phyloP scores from a whole-genome alignment of 2,329 filamentous ascomycete genomes.

The Tolypocladium inflatum region DNA sequence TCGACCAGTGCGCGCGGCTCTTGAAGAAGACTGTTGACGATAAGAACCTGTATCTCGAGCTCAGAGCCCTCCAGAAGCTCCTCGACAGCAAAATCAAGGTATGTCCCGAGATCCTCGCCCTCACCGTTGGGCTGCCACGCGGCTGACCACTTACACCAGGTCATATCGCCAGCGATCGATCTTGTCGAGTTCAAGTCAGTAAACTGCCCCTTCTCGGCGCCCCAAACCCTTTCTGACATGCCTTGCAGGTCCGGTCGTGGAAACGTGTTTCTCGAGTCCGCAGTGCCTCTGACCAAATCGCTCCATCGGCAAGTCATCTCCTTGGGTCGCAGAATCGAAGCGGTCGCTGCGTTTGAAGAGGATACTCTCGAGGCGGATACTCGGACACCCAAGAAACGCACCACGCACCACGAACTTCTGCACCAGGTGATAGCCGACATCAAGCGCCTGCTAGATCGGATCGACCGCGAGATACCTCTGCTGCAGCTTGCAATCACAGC shows the following conservation, averaged over 20 bases:
- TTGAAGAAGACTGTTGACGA: slow-evolving; percentile 65
- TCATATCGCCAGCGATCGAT: slow-evolving; percentile 84
- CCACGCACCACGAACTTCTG: slow-evolving; percentile 48
- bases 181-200: slow-evolving; percentile 78
- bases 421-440: slow-evolving; percentile 65
- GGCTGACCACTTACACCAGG: slow-evolving; percentile 32
- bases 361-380: slow-evolving; percentile 23
- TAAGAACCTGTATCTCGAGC: slow-evolving; percentile 55
- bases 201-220: not conserved
- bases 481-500: slow-evolving; percentile 92
- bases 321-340: slow-evolving; percentile 65
- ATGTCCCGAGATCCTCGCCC: slow-evolving; percentile 7
- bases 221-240: not conserved
- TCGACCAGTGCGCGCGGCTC: slow-evolving; percentile 70
- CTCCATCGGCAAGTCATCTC: slow-evolving; percentile 75
- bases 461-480: slow-evolving; percentile 84
- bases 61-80: slow-evolving; percentile 60
- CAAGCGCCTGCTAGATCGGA: slow-evolving; percentile 61
- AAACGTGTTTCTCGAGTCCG: slow-evolving; percentile 64
- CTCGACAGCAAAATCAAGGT: slow-evolving; percentile 82
- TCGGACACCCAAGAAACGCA: slow-evolving; percentile 23
- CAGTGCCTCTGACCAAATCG: slow-evolving; percentile 71
- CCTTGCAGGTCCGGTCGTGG: slow-evolving; percentile 38
- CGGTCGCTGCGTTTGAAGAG: slow-evolving; percentile 57
- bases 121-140: not conserved